phyloP scores from a whole-genome alignment of 352 stramenopile species.

The Phytophthora ramorum region DNA sequence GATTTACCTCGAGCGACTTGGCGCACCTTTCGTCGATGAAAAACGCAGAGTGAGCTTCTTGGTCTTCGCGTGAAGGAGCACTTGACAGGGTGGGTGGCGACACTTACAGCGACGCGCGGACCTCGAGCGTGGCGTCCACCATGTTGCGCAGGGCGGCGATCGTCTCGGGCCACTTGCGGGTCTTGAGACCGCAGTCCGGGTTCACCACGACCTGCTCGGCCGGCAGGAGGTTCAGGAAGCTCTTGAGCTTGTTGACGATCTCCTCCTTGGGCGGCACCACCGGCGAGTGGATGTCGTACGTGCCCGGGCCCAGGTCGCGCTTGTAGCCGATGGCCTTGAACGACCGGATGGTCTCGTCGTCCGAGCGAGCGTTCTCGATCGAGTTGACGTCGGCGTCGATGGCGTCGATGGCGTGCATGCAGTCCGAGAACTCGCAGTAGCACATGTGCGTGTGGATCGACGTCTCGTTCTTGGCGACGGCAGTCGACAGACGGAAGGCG shows the following conservation, averaged over 20 bases:
- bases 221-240: slow-evolving; percentile 84
- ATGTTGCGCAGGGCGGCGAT: slow-evolving; percentile 91
- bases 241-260: slow-evolving; percentile 90
- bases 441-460: slow-evolving; percentile 97
- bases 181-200: slow-evolving; percentile 95
- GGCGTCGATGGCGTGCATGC: slow-evolving; percentile 92
- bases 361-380: slow-evolving; percentile 93
- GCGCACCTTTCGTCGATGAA: slow-evolving; percentile 37
- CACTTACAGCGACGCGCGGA: slow-evolving; percentile 70
- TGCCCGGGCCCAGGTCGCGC: slow-evolving; percentile 91
- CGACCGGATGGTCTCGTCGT: slow-evolving; percentile 90
- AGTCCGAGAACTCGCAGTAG: slow-evolving; percentile 96
- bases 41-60: slow-evolving; percentile 34
- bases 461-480: slow-evolving; percentile 87
- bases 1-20: slow-evolving; percentile 30
- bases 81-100: not conserved
- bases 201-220: slow-evolving; percentile 88
- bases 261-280: slow-evolving; percentile 90
- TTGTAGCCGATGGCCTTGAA: slow-evolving; percentile 92
- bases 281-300: slow-evolving; percentile 96
- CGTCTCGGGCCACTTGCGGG: slow-evolving; percentile 92
- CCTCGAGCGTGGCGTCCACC: slow-evolving; percentile 82
- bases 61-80: slow-evolving; percentile 5
- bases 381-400: slow-evolving; percentile 96
- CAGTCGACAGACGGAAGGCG: slow-evolving; percentile 90